Percentiles rank a stretch among this genome's conserved stretches.
Evolutionary conservation across 1,139 yeast genomes (phyloP).

Genomic region (Pneumocystis carinii): DNA sequence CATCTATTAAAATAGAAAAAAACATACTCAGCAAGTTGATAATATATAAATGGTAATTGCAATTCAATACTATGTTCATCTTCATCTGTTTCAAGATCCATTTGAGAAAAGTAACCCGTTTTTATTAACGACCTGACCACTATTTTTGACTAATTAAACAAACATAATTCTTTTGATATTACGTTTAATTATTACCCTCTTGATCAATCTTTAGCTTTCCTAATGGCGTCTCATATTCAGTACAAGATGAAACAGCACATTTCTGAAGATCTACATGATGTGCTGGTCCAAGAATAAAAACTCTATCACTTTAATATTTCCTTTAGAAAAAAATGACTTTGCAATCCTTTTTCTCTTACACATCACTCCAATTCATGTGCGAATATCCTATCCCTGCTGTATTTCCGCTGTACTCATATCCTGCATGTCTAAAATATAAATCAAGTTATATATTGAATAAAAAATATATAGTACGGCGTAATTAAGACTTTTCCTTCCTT

Average conservation of each 20-base stretch:
- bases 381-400: conserved; percentile 66
- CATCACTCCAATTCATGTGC: conserved; percentile 46
- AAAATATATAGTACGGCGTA: neutral
- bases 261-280: conserved; percentile 42
- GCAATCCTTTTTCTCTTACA: conserved; percentile 16
- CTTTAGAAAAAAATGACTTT: neutral
- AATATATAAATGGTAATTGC: conserved; percentile 70
- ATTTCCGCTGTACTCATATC: conserved; percentile 66
- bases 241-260: conserved; percentile 43
- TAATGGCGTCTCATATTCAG: conserved; percentile 59
- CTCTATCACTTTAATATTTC: conserved; percentile 32
- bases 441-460: neutral
- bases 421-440: conserved; percentile 54
- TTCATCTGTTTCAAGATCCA: conserved; percentile 51
- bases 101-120: conserved; percentile 34
- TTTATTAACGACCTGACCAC: conserved; percentile 19
- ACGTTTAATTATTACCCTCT: conserved; percentile 18
- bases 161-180: neutral
- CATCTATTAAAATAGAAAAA: neutral
- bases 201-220: conserved; percentile 59
- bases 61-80: conserved; percentile 90
- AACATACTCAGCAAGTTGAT: conserved; percentile 25
- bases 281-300: conserved; percentile 81
- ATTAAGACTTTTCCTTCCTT: neutral
- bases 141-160: neutral